These are phyloP conservation scores for Lentinula boryana DNA, from an alignment of 768 basidiomycete genomes.

Conservation along the genomic window DNA sequence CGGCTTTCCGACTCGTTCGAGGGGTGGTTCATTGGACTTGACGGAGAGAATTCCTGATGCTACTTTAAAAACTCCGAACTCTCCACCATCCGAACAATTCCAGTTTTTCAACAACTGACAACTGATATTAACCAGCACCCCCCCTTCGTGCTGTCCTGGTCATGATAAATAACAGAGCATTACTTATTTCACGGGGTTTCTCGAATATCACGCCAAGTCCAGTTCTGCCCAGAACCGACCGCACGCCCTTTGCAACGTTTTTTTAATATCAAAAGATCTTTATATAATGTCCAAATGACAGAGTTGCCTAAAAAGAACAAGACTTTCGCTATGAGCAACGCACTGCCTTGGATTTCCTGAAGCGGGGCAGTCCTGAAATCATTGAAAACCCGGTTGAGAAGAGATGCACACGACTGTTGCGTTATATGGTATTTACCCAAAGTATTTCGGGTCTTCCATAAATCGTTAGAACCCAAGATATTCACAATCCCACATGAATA, in stretches of 20 bases:
- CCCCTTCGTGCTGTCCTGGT: too few relatives aligned
- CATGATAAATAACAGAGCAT: too few relatives aligned
- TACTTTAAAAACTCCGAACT: neutral
- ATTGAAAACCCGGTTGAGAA: neutral
- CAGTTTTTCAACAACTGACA: neutral
- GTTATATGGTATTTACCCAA: too few relatives aligned
- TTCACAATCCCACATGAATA: neutral
- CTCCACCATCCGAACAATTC: neutral
- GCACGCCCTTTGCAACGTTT: slow-evolving; percentile 32
- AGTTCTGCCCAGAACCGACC: neutral
- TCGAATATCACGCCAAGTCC: neutral
- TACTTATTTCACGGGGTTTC: neutral
- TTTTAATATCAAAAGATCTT: slow-evolving; percentile 32
- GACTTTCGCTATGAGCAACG: neutral
- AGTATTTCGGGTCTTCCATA: neutral
- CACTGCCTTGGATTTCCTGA: neutral
- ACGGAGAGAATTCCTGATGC: neutral
- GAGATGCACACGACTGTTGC: neutral
- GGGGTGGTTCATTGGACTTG: neutral
- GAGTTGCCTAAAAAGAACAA: neutral
- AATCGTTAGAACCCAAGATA: neutral
- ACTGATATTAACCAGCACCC: neutral
- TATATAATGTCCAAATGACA: neutral
- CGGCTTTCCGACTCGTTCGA: neutral
- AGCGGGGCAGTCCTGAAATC: neutral